A percentile compares a stretch with the other conserved stretches of the same genome.
These are phyloP conservation scores for Eucalyptus melliodora DNA, from an alignment of 345 rosid species.

Conservation along the genomic window DNA sequence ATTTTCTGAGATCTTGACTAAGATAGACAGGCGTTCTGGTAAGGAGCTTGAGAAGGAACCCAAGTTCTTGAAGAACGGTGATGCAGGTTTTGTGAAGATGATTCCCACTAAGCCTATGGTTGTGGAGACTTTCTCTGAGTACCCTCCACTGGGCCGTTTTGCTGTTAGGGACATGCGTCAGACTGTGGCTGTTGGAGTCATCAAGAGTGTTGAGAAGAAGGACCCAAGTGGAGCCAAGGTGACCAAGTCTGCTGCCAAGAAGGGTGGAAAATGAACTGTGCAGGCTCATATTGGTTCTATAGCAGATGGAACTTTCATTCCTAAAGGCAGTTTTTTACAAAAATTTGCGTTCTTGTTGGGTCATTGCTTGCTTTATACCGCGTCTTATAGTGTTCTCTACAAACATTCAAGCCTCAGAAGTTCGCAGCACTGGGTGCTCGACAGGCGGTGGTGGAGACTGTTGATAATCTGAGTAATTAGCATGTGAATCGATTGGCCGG, in stretches of 20 bases:
- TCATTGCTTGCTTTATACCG: not conserved
- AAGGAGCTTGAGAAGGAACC: slow-evolving; percentile 68
- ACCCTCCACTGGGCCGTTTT: not conserved
- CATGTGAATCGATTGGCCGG: not conserved
- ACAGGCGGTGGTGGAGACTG: not conserved
- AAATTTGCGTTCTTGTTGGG: not conserved
- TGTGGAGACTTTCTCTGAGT: slow-evolving; percentile 16
- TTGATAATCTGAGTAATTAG: not conserved
- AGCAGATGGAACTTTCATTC: not conserved
- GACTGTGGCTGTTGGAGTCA: not conserved
- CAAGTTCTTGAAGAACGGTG: slow-evolving; percentile 59
- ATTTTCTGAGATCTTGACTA: slow-evolving; percentile 51
- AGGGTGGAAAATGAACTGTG: not conserved
- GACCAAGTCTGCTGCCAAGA: not conserved
- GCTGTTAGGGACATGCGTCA: not conserved
- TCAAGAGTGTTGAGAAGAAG: not conserved
- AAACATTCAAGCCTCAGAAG: not conserved
- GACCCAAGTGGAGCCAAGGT: not conserved
- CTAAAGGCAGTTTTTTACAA: not conserved
- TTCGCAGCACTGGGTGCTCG: not conserved
- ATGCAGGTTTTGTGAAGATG: slow-evolving; percentile 54
- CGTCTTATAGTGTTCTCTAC: not conserved
- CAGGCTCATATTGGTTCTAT: not conserved
- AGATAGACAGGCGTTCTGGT: slow-evolving; percentile 70
- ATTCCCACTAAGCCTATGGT: slow-evolving; percentile 28